Evolutionary conservation across 1,284 basidiomycete species (phyloP).

Genomic region (Fomitiporia mediterranea): DNA sequence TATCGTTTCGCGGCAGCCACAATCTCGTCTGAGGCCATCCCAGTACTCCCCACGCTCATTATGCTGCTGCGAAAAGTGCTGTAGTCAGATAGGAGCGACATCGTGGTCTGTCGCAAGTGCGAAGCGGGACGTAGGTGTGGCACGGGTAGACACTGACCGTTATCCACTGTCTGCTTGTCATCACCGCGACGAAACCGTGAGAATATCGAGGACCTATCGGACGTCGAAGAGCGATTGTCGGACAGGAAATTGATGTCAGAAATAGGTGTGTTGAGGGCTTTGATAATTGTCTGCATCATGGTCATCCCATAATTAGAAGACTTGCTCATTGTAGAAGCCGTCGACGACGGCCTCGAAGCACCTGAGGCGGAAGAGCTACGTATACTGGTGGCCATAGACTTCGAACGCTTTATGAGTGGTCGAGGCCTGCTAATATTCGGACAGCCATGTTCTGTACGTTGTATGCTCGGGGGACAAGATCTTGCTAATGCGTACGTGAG

Average conservation of each 20-base stretch:
- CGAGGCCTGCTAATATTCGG: conserved; percentile 3
- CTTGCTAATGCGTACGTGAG: too few relatives aligned
- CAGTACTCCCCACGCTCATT: background rate
- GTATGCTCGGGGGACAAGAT: background rate
- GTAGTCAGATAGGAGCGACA: conserved; percentile 5
- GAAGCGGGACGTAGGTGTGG: background rate
- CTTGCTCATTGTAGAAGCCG: background rate
- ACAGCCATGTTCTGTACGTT: background rate
- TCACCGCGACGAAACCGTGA: background rate
- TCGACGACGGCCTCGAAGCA: background rate
- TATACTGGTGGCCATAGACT: conserved; percentile 8
- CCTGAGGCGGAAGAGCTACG: background rate
- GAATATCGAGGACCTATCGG: background rate
- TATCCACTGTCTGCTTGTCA: background rate
- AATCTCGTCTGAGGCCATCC: background rate
- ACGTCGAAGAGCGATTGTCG: background rate
- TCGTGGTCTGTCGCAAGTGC: background rate
- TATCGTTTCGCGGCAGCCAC: conserved; percentile 3
- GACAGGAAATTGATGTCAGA: background rate
- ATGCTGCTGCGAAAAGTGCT: conserved; percentile 12
- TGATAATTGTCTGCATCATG: background rate
- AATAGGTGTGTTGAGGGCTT: conserved; percentile 6
- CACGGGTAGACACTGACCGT: background rate
- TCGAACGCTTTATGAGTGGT: conserved; percentile 4
- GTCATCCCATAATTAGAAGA: background rate